phyloP scores from a whole-genome alignment of 768 basidiomycete species.

The Vararia minispora region DNA sequence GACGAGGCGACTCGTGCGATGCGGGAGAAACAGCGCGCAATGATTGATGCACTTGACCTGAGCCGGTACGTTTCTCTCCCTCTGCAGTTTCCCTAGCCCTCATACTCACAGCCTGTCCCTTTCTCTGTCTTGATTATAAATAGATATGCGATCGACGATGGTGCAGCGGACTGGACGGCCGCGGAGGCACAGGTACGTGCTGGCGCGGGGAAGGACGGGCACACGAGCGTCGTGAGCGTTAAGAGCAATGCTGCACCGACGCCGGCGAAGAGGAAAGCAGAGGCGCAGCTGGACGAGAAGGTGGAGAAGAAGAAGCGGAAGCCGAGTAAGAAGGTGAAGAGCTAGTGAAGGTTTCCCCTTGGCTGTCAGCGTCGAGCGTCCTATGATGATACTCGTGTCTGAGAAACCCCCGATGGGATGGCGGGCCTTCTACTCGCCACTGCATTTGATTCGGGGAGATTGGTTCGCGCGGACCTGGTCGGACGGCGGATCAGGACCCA shows the following conservation, averaged over 20 bases:
- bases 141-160: conserved; percentile 70
- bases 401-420: too few relatives aligned
- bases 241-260: conserved; percentile 30
- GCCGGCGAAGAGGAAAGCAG: conserved; percentile 51
- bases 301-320: conserved; percentile 35
- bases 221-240: conserved; percentile 69
- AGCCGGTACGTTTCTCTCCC: conserved; percentile 52
- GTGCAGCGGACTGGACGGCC: conserved; percentile 56
- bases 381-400: too few relatives aligned
- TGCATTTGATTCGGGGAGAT: too few relatives aligned
- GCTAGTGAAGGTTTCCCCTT: conserved; percentile 16
- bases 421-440: too few relatives aligned
- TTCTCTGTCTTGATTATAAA: conserved; percentile 6
- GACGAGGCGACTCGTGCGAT: conserved; percentile 43
- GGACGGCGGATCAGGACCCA: too few relatives aligned
- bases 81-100: not conserved
- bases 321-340: conserved; percentile 34
- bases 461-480: too few relatives aligned
- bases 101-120: conserved; percentile 6
- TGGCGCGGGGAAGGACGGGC: conserved; percentile 27
- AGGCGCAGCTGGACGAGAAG: conserved; percentile 19
- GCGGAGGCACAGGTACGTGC: conserved; percentile 65
- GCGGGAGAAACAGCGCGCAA: conserved; percentile 68
- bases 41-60: conserved; percentile 83
- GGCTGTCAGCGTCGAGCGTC: too few relatives aligned